Percentiles rank a stretch among this genome's conserved stretches.
These are phyloP conservation scores for Lactarius tabidus DNA, from an alignment of 768 basidiomycete genomes.

Conservation along the genomic window DNA sequence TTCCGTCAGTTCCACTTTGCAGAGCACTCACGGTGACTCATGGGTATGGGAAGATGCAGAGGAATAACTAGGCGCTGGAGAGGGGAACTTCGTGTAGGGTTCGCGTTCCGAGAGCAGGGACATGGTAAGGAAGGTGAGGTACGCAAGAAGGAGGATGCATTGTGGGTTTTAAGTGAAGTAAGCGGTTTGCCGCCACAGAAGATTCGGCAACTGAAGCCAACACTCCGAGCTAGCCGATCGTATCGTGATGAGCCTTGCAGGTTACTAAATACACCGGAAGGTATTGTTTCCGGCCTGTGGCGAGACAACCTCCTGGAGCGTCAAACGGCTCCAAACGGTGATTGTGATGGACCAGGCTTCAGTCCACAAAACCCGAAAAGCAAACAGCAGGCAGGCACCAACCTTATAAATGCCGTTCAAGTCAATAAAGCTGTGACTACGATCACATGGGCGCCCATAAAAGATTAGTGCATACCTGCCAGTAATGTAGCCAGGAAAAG, in stretches of 20 bases:
- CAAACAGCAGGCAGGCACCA: constrained; percentile 15
- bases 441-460: constrained; percentile 24
- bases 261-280: constrained; percentile 9
- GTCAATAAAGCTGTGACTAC: constrained; percentile 15
- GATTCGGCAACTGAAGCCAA: constrained; percentile 16
- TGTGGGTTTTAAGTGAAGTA: constrained; percentile 22
- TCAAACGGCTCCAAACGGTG: constrained; percentile 13
- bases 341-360: constrained; percentile 21
- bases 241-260: background rate
- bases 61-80: constrained; percentile 18
- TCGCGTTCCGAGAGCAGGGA: constrained; percentile 23
- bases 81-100: constrained; percentile 15
- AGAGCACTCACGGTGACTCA: constrained; percentile 10
- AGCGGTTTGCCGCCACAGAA: constrained; percentile 18
- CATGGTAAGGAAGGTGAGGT: constrained; percentile 21
- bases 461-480: constrained; percentile 15
- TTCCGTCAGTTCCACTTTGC: background rate
- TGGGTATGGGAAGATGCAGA: constrained; percentile 14
- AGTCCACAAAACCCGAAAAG: constrained; percentile 6
- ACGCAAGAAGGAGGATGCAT: constrained; percentile 14
- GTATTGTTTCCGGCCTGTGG: constrained; percentile 20
- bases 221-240: constrained; percentile 18
- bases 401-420: constrained; percentile 23
- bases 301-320: constrained; percentile 20
- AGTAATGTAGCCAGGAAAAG: constrained; percentile 9